Conservation (phyloP, 306 rosid genomes). For the Pterocarpus macrocarpus region DNA sequence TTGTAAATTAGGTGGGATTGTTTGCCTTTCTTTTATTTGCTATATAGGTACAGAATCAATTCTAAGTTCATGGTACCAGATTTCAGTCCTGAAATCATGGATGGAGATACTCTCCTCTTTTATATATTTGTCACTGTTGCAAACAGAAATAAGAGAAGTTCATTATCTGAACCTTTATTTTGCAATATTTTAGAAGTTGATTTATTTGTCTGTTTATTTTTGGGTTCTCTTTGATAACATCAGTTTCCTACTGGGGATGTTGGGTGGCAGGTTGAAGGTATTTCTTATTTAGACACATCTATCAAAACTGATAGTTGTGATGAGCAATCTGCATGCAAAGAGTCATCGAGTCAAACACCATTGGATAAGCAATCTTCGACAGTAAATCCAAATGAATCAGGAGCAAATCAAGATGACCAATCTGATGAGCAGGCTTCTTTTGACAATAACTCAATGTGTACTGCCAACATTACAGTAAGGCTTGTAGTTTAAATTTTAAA, state of each 20-base stretch:
- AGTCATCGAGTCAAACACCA: constrained; percentile 36
- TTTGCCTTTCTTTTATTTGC: not conserved
- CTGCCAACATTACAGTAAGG: constrained; percentile 52
- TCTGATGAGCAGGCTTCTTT: constrained; percentile 47
- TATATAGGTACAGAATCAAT: not conserved
- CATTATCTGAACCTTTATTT: constrained; percentile 31
- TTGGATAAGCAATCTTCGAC: constrained; percentile 49
- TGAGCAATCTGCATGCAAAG: constrained; percentile 47
- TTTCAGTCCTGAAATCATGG: constrained; percentile 3
- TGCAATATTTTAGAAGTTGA: constrained; percentile 12
- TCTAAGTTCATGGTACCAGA: constrained; percentile 2
- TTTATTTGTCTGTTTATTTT: not conserved
- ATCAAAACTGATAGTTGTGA: constrained; percentile 47
- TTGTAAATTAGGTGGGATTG: not conserved
- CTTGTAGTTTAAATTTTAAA: constrained; percentile 24
- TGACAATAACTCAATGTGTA: constrained; percentile 43
- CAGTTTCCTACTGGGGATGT: constrained; percentile 41
- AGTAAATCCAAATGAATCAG: constrained; percentile 46
- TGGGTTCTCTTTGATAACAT: constrained; percentile 37
- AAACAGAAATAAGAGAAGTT: constrained; percentile 10
- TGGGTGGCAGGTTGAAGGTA: constrained; percentile 77
- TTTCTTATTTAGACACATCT: constrained; percentile 69
- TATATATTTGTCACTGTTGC: not conserved
- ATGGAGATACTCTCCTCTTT: constrained; percentile 27
- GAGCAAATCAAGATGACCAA: constrained; percentile 49